phyloP scores from a whole-genome alignment of 805 yeast genomes.

The Kazachstania kunashirensis region DNA sequence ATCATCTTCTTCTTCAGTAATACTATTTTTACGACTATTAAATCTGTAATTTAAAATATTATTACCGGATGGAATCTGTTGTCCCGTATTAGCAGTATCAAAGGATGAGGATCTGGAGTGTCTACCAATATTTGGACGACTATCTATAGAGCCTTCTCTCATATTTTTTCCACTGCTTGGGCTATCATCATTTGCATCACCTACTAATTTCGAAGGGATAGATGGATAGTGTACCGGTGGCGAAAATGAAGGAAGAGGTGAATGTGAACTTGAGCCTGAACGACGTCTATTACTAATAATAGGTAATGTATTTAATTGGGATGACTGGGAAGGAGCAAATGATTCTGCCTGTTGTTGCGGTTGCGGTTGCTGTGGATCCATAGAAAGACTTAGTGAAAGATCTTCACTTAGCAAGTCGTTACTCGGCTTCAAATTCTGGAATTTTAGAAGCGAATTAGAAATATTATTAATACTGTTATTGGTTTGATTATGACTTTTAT shows the following conservation, averaged over 20 bases:
- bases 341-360: background rate
- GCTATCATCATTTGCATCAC: background rate
- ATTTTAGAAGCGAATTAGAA: slow-evolving; percentile 41
- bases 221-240: slow-evolving; percentile 23
- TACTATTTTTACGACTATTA: slow-evolving; percentile 6
- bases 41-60: background rate
- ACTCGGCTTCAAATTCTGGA: slow-evolving; percentile 42
- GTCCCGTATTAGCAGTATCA: slow-evolving; percentile 4
- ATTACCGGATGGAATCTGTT: background rate
- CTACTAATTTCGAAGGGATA: slow-evolving; percentile 25
- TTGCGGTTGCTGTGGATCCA: slow-evolving; percentile 10
- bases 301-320: background rate
- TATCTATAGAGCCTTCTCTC: slow-evolving; percentile 12
- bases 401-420: slow-evolving; percentile 50
- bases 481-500: slow-evolving; percentile 7
- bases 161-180: slow-evolving; percentile 6
- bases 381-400: slow-evolving; percentile 40
- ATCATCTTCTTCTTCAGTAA: slow-evolving; percentile 5
- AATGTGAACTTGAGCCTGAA: slow-evolving; percentile 27
- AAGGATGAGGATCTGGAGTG: slow-evolving; percentile 2
- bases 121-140: background rate
- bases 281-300: slow-evolving; percentile 3
- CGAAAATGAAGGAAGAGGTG: slow-evolving; percentile 28
- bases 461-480: slow-evolving; percentile 17
- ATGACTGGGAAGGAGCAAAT: slow-evolving; percentile 2